These are phyloP conservation scores for Porphyrellus cyaneotinctus DNA, from an alignment of 768 basidiomycete genomes.

Conservation along the genomic window DNA sequence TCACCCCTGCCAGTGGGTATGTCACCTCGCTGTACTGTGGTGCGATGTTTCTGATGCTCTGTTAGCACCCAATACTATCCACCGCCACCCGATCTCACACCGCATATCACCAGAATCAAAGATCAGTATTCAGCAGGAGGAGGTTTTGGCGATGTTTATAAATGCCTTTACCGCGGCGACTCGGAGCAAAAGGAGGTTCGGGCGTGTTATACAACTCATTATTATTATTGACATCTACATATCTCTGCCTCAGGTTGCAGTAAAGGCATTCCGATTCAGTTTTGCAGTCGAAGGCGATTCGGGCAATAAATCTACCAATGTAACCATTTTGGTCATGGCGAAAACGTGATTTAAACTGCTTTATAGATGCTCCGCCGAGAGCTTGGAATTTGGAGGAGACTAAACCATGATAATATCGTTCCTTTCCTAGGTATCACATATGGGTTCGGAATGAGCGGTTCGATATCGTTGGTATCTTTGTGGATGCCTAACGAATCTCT, in stretches of 20 bases:
- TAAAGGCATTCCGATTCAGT: slow-evolving; percentile 18
- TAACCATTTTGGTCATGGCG: not conserved
- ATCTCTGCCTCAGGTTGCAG: slow-evolving; percentile 15
- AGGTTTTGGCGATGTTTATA: not conserved
- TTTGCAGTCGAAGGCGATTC: not conserved
- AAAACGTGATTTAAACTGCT: not conserved
- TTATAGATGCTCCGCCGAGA: slow-evolving; percentile 26
- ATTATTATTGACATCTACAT: not conserved
- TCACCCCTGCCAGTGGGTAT: too few relatives aligned
- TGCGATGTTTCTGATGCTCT: too few relatives aligned
- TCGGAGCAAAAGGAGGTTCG: not conserved
- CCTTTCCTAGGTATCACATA: slow-evolving; percentile 19
- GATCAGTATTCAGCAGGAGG: not conserved
- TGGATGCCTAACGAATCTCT: slow-evolving; percentile 30
- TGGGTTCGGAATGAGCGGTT: slow-evolving; percentile 21
- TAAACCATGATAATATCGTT: slow-evolving; percentile 20
- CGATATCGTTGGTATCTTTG: slow-evolving; percentile 27
- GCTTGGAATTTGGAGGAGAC: slow-evolving; percentile 8
- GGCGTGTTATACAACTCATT: too few relatives aligned
- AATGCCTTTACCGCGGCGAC: not conserved
- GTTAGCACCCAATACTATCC: too few relatives aligned
- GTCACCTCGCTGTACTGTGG: too few relatives aligned
- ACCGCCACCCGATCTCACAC: not conserved
- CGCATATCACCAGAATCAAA: not conserved
- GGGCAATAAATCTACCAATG: not conserved